A percentile compares a stretch with the other conserved stretches of the same genome.
These are phyloP conservation scores for Suillus plorans DNA, from an alignment of 768 basidiomycete species.

Conservation along the genomic window DNA sequence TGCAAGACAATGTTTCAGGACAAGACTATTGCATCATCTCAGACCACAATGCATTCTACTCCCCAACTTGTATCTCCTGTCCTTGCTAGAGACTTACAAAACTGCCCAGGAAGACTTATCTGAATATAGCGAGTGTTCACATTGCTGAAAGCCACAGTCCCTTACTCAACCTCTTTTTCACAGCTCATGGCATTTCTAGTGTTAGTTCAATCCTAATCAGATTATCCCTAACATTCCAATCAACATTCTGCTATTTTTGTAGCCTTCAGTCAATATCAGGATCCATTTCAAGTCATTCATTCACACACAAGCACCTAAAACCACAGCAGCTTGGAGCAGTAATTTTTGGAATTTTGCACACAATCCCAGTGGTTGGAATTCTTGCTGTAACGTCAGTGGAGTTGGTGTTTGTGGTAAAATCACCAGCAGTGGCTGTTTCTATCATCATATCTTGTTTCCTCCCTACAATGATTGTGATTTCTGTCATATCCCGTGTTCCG, in stretches of 20 bases:
- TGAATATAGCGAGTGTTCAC: constrained; percentile 19
- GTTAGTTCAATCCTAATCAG: constrained; percentile 14
- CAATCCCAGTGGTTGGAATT: constrained; percentile 27
- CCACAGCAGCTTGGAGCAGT: constrained; percentile 10
- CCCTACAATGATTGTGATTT: constrained; percentile 18
- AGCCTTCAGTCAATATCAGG: constrained; percentile 25
- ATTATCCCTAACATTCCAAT: not conserved
- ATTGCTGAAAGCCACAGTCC: not conserved
- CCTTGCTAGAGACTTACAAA: constrained; percentile 20
- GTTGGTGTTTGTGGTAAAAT: constrained; percentile 19
- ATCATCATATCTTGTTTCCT: constrained; percentile 22
- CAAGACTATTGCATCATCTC: not conserved
- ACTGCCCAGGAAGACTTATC: constrained; percentile 21
- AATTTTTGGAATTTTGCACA: constrained; percentile 22
- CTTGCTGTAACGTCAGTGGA: constrained; percentile 18
- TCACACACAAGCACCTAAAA: not conserved
- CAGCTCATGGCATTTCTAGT: constrained; percentile 29
- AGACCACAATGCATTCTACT: not conserved
- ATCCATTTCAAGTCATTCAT: constrained; percentile 5
- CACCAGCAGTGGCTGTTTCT: constrained; percentile 17
- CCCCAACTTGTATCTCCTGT: constrained; percentile 8
- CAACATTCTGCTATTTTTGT: not conserved
- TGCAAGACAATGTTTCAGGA: not conserved
- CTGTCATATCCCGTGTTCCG: too few species aligned
- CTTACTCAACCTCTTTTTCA: not conserved